Evolutionary conservation across 2,329 filamentous ascomycete species (phyloP).

Genomic region (Talaromyces pinophilus): DNA sequence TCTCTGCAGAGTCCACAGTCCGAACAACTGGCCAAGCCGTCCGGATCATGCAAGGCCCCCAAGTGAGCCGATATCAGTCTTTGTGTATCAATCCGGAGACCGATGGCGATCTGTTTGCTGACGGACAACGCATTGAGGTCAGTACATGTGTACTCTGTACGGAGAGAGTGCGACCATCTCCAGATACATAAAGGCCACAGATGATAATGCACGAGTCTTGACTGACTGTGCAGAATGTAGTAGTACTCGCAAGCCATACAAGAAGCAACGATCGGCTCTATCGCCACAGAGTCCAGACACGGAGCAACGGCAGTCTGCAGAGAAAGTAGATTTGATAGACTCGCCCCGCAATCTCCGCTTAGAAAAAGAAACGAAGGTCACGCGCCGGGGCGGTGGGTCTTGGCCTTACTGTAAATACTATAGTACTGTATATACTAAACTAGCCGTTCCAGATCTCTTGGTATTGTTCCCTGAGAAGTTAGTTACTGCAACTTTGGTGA

Average conservation of each 20-base stretch:
- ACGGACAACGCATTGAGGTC: not conserved
- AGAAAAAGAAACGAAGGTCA: constrained; percentile 12
- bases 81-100: not conserved
- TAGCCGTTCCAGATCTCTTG: not conserved
- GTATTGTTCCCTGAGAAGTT: too few species aligned
- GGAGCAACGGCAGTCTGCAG: not conserved
- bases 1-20: not conserved
- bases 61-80: not conserved
- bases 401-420: not conserved
- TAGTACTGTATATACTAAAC: too few species aligned
- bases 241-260: not conserved
- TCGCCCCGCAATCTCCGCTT: constrained; percentile 7
- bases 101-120: not conserved
- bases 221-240: not conserved
- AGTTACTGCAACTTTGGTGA: too few species aligned
- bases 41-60: not conserved
- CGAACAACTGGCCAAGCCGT: not conserved
- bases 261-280: not conserved
- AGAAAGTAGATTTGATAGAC: not conserved
- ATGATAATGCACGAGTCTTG: not conserved
- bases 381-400: constrained; percentile 14
- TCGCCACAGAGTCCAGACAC: not conserved
- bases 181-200: not conserved
- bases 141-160: not conserved
- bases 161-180: not conserved